A percentile compares a stretch with the other conserved stretches of the same genome.
Conservation (phyloP, 768 basidiomycete species). For the Lactifluus subvellereus region DNA sequence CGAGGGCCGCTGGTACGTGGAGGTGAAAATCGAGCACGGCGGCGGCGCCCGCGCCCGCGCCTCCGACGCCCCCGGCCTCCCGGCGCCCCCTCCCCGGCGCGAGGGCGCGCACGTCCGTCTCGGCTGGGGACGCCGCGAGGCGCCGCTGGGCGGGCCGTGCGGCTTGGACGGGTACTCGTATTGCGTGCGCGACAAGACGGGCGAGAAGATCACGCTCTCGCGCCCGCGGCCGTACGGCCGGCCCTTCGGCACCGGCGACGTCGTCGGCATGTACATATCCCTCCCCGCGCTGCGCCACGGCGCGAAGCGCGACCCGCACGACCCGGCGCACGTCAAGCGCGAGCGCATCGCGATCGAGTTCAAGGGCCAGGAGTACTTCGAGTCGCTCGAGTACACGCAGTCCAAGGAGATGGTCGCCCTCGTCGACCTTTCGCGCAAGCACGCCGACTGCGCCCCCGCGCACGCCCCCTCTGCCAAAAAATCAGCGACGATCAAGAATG, state of each 20-base stretch:
- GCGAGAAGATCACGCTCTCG: conserved; percentile 85
- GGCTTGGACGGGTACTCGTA: conserved; percentile 95
- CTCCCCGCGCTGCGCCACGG: conserved; percentile 65
- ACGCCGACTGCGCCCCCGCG: conserved; percentile 40
- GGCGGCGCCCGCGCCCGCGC: conserved; percentile 60
- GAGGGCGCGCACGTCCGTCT: conserved; percentile 83
- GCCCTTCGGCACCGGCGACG: conserved; percentile 74
- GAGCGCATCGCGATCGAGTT: conserved; percentile 92
- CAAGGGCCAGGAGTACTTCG: conserved; percentile 97
- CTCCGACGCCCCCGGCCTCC: conserved; percentile 39
- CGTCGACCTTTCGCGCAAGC: conserved; percentile 53
- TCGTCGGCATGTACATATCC: conserved; percentile 89
- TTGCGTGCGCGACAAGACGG: conserved; percentile 84
- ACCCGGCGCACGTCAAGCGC: conserved; percentile 79
- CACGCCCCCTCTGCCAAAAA: conserved; percentile 52
- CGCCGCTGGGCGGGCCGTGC: conserved; percentile 79
- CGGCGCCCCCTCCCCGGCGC: neutral
- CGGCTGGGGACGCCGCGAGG: conserved; percentile 90
- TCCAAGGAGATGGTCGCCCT: conserved; percentile 90
- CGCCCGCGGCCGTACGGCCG: conserved; percentile 73
- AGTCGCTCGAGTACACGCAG: conserved; percentile 82
- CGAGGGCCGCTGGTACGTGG: conserved; percentile 92
- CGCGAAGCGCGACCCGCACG: conserved; percentile 55
- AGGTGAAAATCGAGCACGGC: conserved; percentile 72
- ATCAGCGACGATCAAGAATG: conserved; percentile 58